Conservation (phyloP, 805 yeast genomes). For the Candida multigemmis region DNA sequence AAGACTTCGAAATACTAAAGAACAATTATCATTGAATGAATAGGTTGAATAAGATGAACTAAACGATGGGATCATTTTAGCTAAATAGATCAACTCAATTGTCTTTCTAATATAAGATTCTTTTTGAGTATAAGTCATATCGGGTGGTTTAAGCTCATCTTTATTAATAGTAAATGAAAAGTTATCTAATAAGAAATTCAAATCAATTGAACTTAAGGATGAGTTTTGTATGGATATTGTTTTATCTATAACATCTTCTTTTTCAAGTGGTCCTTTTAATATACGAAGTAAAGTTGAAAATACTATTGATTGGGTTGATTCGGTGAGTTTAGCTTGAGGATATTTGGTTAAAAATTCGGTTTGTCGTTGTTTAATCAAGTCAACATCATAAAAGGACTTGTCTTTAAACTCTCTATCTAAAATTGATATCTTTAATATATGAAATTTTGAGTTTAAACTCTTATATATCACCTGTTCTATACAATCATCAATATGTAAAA, state of each 20-base stretch:
- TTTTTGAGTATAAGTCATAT: conserved; percentile 18
- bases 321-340: too few species aligned
- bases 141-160: conserved; percentile 39
- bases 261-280: too few species aligned
- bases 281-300: too few species aligned
- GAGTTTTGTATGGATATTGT: conserved; percentile 47
- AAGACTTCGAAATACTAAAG: conserved; percentile 21
- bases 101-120: conserved; percentile 49
- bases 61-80: too few species aligned
- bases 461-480: too few species aligned
- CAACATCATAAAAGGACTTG: conserved; percentile 31
- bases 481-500: too few species aligned
- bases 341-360: too few species aligned
- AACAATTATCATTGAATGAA: conserved; percentile 25
- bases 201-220: conserved; percentile 49
- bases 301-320: too few species aligned
- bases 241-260: conserved; percentile 39
- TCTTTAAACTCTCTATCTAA: conserved; percentile 42
- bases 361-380: conserved; percentile 45
- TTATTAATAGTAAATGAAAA: conserved; percentile 32
- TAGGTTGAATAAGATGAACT: conserved; percentile 8
- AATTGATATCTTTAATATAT: conserved; percentile 42
- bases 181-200: conserved; percentile 38
- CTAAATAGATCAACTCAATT: conserved; percentile 39
- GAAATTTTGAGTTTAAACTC: too few species aligned